phyloP scores from a whole-genome alignment of 257 asterid species.

The Solanum pinnatisectum region DNA sequence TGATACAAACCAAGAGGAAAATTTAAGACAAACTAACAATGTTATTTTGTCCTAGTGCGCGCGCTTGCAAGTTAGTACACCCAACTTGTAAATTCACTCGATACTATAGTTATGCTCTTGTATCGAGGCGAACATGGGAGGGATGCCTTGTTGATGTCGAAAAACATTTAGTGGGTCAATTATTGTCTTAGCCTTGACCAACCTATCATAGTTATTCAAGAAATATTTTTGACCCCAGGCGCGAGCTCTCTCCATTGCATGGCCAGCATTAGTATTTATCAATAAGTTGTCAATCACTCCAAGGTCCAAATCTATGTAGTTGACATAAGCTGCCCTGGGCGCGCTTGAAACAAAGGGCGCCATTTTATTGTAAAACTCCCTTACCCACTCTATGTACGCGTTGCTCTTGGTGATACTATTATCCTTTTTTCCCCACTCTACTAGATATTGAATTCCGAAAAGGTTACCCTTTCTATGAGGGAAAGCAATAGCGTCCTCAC shows the following conservation, averaged over 20 bases:
- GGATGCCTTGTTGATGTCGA: constrained; percentile 59
- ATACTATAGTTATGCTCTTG: not conserved
- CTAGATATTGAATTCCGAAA: constrained; percentile 48
- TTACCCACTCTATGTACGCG: constrained; percentile 41
- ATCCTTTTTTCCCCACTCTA: constrained; percentile 39
- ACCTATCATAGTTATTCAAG: constrained; percentile 56
- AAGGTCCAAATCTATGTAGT: constrained; percentile 66
- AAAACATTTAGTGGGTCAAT: constrained; percentile 57
- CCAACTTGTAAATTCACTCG: not conserved
- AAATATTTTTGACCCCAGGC: constrained; percentile 68
- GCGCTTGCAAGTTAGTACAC: not conserved
- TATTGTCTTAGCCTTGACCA: constrained; percentile 47
- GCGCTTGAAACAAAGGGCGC: constrained; percentile 32
- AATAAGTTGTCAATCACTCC: constrained; percentile 28
- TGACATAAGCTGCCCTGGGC: constrained; percentile 70
- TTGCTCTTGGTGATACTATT: constrained; percentile 2
- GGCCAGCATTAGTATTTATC: not conserved
- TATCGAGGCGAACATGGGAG: constrained; percentile 23
- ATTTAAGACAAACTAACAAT: not conserved
- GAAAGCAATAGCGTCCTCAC: constrained; percentile 46
- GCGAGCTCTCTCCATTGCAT: constrained; percentile 47
- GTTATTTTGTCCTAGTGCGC: not conserved
- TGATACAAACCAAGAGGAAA: not conserved
- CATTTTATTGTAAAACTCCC: constrained; percentile 48
- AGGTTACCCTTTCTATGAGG: constrained; percentile 72